Conservation (phyloP, 2,329 filamentous ascomycete species). For the Cordyceps cicadae region DNA sequence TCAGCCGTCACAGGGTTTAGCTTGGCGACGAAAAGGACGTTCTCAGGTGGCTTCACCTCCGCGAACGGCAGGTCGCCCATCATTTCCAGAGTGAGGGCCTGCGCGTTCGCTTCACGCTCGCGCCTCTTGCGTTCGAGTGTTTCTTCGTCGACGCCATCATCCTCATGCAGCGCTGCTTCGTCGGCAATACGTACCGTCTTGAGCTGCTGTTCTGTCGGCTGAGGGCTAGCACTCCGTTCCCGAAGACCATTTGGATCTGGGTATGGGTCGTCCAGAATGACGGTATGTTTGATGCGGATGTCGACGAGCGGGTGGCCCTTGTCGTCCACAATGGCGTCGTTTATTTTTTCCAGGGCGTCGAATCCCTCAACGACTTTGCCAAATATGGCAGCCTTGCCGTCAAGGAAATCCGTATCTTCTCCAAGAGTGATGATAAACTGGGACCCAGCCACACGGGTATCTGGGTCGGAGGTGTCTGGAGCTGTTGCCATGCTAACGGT, state of each 20-base stretch:
- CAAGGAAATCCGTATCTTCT: slow-evolving; percentile 80
- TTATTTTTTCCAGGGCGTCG: slow-evolving; percentile 88
- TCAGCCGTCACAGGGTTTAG: slow-evolving; percentile 94
- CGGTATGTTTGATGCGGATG: slow-evolving; percentile 87
- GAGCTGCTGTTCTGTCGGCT: slow-evolving; percentile 75
- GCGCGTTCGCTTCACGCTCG: slow-evolving; percentile 84
- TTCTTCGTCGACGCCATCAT: slow-evolving; percentile 65
- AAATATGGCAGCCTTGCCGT: slow-evolving; percentile 91
- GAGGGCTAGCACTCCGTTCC: slow-evolving; percentile 70
- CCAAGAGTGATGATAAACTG: slow-evolving; percentile 92
- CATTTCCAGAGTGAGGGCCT: slow-evolving; percentile 93
- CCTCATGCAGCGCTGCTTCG: slow-evolving; percentile 71
- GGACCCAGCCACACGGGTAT: slow-evolving; percentile 74
- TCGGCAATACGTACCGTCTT: slow-evolving; percentile 88
- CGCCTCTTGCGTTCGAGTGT: slow-evolving; percentile 70
- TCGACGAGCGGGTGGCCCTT: slow-evolving; percentile 84
- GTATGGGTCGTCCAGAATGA: slow-evolving; percentile 86
- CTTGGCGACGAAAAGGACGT: slow-evolving; percentile 97
- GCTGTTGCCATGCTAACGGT: slow-evolving; percentile 98
- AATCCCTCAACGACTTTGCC: slow-evolving; percentile 95
- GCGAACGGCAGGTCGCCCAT: slow-evolving; percentile 96
- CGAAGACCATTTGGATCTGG: slow-evolving; percentile 69
- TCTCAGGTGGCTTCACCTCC: slow-evolving; percentile 94
- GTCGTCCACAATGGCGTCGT: slow-evolving; percentile 78
- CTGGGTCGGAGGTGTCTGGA: slow-evolving; percentile 64